Percentiles rank a stretch among this genome's conserved stretches.
These are phyloP conservation scores for Wickerhamomyces xylosicus DNA, from an alignment of 805 yeast genomes.

Conservation along the genomic window DNA sequence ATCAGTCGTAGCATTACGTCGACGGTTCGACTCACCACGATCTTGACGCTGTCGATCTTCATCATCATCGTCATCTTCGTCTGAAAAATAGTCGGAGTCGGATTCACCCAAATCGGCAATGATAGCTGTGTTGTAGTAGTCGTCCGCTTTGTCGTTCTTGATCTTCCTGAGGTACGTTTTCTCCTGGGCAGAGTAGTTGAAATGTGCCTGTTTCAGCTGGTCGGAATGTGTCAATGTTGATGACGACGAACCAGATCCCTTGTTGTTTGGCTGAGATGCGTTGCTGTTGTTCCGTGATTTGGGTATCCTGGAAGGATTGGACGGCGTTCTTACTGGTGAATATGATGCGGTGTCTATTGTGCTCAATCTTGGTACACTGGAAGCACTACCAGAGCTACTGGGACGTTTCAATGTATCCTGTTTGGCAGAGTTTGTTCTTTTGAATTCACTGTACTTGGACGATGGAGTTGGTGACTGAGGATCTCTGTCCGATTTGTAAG, in stretches of 20 bases:
- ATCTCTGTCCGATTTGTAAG: background rate
- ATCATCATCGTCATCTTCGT: constrained; percentile 19
- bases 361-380: constrained; percentile 3
- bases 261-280: constrained; percentile 4
- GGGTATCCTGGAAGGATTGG: constrained; percentile 10
- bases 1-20: background rate
- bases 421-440: constrained; percentile 1
- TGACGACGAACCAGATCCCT: background rate
- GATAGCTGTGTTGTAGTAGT: constrained; percentile 62
- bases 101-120: constrained; percentile 29
- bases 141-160: constrained; percentile 52
- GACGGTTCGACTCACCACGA: constrained; percentile 2
- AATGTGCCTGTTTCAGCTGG: constrained; percentile 12
- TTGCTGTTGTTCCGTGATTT: constrained; percentile 15
- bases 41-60: constrained; percentile 16
- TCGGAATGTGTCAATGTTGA: background rate
- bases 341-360: constrained; percentile 6
- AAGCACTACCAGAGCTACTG: background rate
- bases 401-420: constrained; percentile 7
- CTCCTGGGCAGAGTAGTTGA: constrained; percentile 42
- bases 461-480: background rate
- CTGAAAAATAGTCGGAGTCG: constrained; percentile 21
- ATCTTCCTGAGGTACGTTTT: constrained; percentile 53
- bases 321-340: constrained; percentile 18
- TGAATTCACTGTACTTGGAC: background rate